Base-by-base conservation (phyloP, 306 rosid genomes). In the Hippophae tibetana region DNA sequence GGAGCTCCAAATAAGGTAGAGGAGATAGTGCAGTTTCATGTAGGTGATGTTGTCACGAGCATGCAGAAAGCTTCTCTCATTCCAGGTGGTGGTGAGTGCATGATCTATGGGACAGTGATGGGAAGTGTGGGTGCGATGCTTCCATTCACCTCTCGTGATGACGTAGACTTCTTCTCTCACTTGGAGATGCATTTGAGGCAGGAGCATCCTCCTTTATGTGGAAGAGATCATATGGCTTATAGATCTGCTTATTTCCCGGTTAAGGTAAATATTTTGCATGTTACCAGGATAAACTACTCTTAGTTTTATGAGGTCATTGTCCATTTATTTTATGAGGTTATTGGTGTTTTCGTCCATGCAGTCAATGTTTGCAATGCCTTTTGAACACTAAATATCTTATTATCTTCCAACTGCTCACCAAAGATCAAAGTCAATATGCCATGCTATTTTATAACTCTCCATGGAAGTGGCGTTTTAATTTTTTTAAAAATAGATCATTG, bases 141-240 rank as follows among this genome's bases (percentile, higher is more conserved):
- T 47, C 92, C 98, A 42, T 90, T 90, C 76, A 87, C 98, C 45
- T 90, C 96, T 54, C 92, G 96, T 8, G 98, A 90, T 45, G 98
- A 90, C 41, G 95, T 90, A 53, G 98, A 87, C 72, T 90, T 90
- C 89, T 90, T 90, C 63, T 90, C 96, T 68, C 96, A 87, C 73
- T 64, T 90, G 86, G 98, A 87, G 87, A 90, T 87, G 98, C 86
- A 87, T 69, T 3, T 90, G 89, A 90, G 98, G 80, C 98, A 90
- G 84, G 96, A 90, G 54, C 78, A 87, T 75, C 96, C 95, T 1
- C 96, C 98, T 59, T 75, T 90, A 76, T 90, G 98, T 54, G 96
- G 96, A 54, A 87, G 98, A 83, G 98, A 90, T 72, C 98, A 90
- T 76, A 90, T 90, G 96, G 95, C 83, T 67, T 90, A 81, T 68